Base-by-base conservation (phyloP, 192 early-diverging fungal genomes). In the Chytriomyces hyalinus region DNA sequence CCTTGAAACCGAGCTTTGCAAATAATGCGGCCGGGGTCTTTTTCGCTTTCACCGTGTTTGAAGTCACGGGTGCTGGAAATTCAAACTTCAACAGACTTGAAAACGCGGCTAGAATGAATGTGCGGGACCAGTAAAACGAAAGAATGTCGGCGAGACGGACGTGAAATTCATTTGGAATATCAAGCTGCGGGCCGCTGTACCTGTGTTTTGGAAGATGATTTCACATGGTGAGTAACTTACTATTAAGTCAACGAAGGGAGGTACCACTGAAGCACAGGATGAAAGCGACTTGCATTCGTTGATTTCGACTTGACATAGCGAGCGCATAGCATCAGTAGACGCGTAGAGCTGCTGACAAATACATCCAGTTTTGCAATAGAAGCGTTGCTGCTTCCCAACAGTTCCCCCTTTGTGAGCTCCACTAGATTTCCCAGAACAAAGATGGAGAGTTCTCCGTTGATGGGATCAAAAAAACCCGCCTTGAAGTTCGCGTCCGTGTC, bases 211-310 rank as follows among this genome's bases (percentile, higher is more conserved):
- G 24, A 26, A 17, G 20, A 49, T 10, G 67, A 22, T 69, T 24
- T 46, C 49, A n/a, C 2, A n/a, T 0, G 13, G 10, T 13, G 44
- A 51, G n/a, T n/a, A 5, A 62, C 3, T 59, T 59, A 59, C 57
- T n/a, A 15, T 15, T 1, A 59, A 22, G 15, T 15, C 15, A 59
- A n/a, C 20, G 57, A 15, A 26, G n/a, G n/a, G 13, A 26, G n/a
- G 22, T 36, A 61, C 76, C 76, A 78, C 53, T 78, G 76, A 6
- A 78, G 51, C 15, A 78, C 67, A 59, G 76, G 76, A 61, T 78
- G 76, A 78, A 69, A 78, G 8, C 67, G 47, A 22, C 67, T 59
- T 45, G 28, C 61, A 26, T 76, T 76, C 11, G 75, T 51, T 17
- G 63, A 46, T 59, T 65, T 67, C 26, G 75, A 67, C 43, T 67